Percentiles rank a stretch among this genome's conserved stretches.
These are phyloP conservation scores for Hyphodiscus hymeniophilus DNA, from an alignment of 495 filamentous ascomycete species.

Conservation along the genomic window DNA sequence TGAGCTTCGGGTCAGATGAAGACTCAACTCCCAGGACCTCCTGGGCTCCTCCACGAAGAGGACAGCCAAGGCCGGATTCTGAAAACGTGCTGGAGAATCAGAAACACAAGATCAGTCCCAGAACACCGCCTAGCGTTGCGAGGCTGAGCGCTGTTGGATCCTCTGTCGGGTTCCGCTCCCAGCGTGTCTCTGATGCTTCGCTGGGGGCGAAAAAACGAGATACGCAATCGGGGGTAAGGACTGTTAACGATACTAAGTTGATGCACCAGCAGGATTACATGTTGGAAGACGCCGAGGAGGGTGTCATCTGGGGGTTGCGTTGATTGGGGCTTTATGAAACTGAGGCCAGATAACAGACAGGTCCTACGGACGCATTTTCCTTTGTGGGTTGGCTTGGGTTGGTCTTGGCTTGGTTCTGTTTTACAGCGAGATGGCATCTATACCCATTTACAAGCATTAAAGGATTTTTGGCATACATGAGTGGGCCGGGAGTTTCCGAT, in stretches of 20 bases:
- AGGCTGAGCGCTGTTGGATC: slow-evolving; percentile 22
- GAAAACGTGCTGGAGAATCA: background rate
- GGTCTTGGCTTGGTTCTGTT: background rate
- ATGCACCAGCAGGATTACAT: slow-evolving; percentile 9
- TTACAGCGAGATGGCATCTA: background rate
- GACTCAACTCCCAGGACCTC: slow-evolving; percentile 19
- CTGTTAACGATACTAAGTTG: slow-evolving; percentile 13
- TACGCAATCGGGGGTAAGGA: background rate
- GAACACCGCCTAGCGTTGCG: slow-evolving; percentile 11
- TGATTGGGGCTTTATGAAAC: too few relatives aligned
- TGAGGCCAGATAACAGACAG: background rate
- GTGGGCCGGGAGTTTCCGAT: background rate
- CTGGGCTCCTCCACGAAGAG: slow-evolving; percentile 3
- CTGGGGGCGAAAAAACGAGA: slow-evolving; percentile 2
- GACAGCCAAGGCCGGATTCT: slow-evolving; percentile 14
- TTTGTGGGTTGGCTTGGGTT: slow-evolving; percentile 10
- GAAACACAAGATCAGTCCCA: slow-evolving; percentile 1
- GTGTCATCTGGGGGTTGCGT: slow-evolving; percentile 13
- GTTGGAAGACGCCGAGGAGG: slow-evolving; percentile 14
- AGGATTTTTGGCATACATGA: background rate
- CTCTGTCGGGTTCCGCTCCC: slow-evolving; percentile 3
- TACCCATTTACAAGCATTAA: background rate
- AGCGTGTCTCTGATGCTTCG: background rate
- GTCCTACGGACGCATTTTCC: background rate
- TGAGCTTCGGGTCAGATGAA: slow-evolving; percentile 22